Conservation (phyloP, 169 alveolate genomes). For the Cardiosporidium cionae region DNA sequence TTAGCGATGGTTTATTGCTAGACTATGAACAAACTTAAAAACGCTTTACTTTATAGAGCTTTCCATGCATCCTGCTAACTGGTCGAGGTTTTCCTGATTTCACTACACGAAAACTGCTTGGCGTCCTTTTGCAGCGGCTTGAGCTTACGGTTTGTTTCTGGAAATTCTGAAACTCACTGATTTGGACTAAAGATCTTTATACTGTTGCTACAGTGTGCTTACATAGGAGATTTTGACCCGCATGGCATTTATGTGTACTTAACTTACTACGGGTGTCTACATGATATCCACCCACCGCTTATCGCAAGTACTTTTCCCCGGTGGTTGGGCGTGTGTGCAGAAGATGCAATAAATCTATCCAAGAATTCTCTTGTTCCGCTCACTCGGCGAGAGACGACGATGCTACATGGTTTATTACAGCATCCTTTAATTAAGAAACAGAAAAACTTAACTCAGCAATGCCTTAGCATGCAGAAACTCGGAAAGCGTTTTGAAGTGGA, state of each 20-base stretch:
- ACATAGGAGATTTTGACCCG: constrained; percentile 30
- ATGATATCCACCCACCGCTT: not conserved
- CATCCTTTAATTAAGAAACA: not conserved
- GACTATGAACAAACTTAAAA: too few species aligned
- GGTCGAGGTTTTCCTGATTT: constrained; percentile 29
- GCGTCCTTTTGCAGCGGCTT: not conserved
- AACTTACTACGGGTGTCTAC: constrained; percentile 5
- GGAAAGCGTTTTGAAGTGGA: constrained; percentile 14
- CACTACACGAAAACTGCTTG: constrained; percentile 4
- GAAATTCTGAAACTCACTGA: not conserved
- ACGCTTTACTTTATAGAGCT: constrained; percentile 3
- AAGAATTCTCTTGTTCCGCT: not conserved
- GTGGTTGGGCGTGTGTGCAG: constrained; percentile 18
- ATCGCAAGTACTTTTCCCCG: not conserved
- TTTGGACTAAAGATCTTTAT: not conserved
- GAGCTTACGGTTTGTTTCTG: not conserved
- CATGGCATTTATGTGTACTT: constrained; percentile 17
- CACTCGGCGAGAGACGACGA: not conserved
- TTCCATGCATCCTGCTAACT: constrained; percentile 23
- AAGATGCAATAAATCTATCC: not conserved
- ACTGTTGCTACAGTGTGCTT: not conserved
- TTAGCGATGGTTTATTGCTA: not conserved
- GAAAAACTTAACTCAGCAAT: not conserved
- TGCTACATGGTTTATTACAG: not conserved
- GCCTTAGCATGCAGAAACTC: not conserved